Percentiles rank a stretch among this genome's conserved stretches.
Conservation (phyloP, 2,329 filamentous ascomycete genomes). For the Fusarium buxicola region DNA sequence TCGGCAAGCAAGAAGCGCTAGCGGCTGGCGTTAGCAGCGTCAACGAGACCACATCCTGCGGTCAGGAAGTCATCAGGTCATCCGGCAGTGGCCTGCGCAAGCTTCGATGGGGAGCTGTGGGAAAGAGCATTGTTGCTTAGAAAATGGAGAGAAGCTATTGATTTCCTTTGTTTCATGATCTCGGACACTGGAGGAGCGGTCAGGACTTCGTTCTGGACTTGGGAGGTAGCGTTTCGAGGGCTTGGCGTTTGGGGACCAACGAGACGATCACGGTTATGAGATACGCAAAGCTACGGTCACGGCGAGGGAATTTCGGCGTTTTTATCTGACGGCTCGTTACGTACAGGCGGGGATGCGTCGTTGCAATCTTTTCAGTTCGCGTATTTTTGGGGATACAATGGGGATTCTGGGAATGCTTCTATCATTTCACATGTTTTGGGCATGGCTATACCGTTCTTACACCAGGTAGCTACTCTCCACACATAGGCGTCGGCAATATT, state of each 20-base stretch:
- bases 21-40: constrained; percentile 53
- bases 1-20: constrained; percentile 70
- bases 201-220: constrained; percentile 5
- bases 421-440: constrained; percentile 7
- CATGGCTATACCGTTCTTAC: constrained; percentile 24
- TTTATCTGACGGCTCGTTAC: constrained; percentile 21
- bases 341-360: constrained; percentile 15
- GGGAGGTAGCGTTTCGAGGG: constrained; percentile 3
- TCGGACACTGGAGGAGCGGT: neutral
- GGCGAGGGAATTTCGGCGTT: constrained; percentile 32
- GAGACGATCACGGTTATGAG: constrained; percentile 33
- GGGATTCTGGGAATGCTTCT: constrained; percentile 16
- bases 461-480: constrained; percentile 23
- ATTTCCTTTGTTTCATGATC: constrained; percentile 3
- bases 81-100: constrained; percentile 63
- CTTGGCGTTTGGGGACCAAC: constrained; percentile 20
- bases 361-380: constrained; percentile 16
- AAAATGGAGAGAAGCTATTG: constrained; percentile 21
- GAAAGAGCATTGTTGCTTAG: constrained; percentile 62
- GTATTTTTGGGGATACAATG: constrained; percentile 31
- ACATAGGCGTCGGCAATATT: constrained; percentile 28
- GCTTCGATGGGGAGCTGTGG: constrained; percentile 66
- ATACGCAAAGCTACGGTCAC: constrained; percentile 26
- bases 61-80: constrained; percentile 64
- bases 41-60: constrained; percentile 62